Conservation (phyloP, 257 asterid genomes). For the Solanum tarijense region DNA sequence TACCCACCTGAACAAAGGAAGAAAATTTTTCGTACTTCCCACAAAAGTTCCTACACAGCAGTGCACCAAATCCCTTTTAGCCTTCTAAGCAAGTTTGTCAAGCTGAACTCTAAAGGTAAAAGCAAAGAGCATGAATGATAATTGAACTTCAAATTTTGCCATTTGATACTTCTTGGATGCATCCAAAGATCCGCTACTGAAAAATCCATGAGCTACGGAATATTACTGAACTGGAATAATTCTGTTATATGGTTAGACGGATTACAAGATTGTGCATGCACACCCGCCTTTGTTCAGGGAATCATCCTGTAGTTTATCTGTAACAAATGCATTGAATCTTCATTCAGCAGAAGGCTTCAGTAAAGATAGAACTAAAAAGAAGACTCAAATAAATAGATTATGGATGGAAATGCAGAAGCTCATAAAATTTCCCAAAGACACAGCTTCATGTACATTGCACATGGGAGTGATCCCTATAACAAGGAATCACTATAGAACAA, state of each 20-base stretch:
- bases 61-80: neutral
- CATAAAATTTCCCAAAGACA: neutral
- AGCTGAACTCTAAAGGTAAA: neutral
- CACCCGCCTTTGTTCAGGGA: slow-evolving; percentile 55
- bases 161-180: neutral
- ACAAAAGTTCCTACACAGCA: neutral
- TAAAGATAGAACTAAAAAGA: neutral
- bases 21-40: neutral
- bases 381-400: neutral
- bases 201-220: neutral
- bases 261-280: slow-evolving; percentile 56
- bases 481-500: neutral
- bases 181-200: neutral
- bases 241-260: neutral
- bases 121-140: neutral
- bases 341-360: neutral
- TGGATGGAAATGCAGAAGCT: neutral
- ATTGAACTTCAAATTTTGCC: neutral
- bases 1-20: neutral
- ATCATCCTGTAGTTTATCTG: slow-evolving; percentile 63
- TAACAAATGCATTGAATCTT: neutral
- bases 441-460: neutral
- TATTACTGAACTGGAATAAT: slow-evolving; percentile 7
- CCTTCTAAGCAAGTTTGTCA: neutral
- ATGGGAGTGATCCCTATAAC: neutral